Conservation (phyloP, 192 early-diverging fungal genomes). For the Entomortierella beljakovae region DNA sequence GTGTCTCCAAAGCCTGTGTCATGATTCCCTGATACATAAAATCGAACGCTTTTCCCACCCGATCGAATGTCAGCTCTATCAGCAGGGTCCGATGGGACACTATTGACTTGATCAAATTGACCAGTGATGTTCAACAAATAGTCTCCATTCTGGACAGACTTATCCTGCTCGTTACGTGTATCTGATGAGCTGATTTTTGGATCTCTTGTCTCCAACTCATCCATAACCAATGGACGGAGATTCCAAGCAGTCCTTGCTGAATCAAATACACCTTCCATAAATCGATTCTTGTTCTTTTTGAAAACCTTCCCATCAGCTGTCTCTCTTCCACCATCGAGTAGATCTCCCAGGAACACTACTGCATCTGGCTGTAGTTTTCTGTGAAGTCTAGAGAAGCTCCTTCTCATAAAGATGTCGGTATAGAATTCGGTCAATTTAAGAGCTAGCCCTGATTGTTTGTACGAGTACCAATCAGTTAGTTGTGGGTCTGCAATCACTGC, state of each 20-base stretch:
- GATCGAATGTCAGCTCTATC: slow-evolving; percentile 23
- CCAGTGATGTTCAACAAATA: not conserved
- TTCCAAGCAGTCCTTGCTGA: slow-evolving; percentile 7
- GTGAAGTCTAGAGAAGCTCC: slow-evolving; percentile 77
- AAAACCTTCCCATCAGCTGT: slow-evolving; percentile 34
- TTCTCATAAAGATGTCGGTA: slow-evolving; percentile 86
- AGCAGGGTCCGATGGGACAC: slow-evolving; percentile 3
- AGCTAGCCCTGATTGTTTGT: slow-evolving; percentile 71
- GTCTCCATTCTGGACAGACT: not conserved
- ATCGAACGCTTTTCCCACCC: slow-evolving; percentile 48
- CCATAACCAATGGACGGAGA: slow-evolving; percentile 14
- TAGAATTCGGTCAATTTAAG: slow-evolving; percentile 78
- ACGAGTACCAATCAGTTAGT: slow-evolving; percentile 91
- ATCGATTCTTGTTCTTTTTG: slow-evolving; percentile 44
- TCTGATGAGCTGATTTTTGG: slow-evolving; percentile 26
- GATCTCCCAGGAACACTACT: slow-evolving; percentile 85
- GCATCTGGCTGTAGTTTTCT: slow-evolving; percentile 64
- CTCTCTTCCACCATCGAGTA: slow-evolving; percentile 84
- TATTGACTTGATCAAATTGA: slow-evolving; percentile 3
- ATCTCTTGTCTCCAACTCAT: too few species aligned
- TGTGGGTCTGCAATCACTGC: slow-evolving; percentile 92
- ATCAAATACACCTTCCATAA: slow-evolving; percentile 13
- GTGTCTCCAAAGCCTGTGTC: slow-evolving; percentile 88
- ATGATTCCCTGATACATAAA: slow-evolving; percentile 90
- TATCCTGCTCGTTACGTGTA: slow-evolving; percentile 64